These are phyloP conservation scores for Alternaria sp. DNA, from an alignment of 2,329 filamentous ascomycete species.

Conservation along the genomic window DNA sequence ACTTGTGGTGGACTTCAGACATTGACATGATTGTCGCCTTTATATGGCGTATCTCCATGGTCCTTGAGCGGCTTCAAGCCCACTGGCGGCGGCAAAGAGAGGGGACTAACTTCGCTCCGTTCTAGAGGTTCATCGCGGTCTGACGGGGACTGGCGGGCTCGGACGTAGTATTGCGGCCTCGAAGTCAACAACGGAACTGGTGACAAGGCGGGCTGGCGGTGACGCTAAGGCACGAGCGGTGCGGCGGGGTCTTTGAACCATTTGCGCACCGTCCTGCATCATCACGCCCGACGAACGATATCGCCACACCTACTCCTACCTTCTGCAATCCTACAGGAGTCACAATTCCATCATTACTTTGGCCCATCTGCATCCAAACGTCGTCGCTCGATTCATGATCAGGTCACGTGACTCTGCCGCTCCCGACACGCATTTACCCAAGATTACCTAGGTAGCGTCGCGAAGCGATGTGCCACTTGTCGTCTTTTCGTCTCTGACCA, in stretches of 20 bases:
- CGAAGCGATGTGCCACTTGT: neutral
- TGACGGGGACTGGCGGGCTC: conserved; percentile 4
- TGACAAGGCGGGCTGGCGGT: conserved; percentile 11
- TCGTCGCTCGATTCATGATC: neutral
- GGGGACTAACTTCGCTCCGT: too few relatives aligned
- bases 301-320: neutral
- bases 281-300: neutral
- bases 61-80: neutral
- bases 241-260: conserved; percentile 15
- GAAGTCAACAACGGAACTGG: neutral
- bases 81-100: neutral
- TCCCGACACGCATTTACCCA: neutral
- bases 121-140: neutral
- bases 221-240: conserved; percentile 30
- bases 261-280: conserved; percentile 2
- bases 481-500: neutral
- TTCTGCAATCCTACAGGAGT: neutral
- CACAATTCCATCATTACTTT: neutral
- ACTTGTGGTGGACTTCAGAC: neutral
- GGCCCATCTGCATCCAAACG: neutral
- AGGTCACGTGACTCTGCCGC: neutral
- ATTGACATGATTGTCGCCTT: neutral
- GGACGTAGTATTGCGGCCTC: neutral
- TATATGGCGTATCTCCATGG: neutral
- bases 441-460: neutral